Base-by-base conservation (phyloP, 805 yeast genomes). In the Maudiozyma barnettii region DNA sequence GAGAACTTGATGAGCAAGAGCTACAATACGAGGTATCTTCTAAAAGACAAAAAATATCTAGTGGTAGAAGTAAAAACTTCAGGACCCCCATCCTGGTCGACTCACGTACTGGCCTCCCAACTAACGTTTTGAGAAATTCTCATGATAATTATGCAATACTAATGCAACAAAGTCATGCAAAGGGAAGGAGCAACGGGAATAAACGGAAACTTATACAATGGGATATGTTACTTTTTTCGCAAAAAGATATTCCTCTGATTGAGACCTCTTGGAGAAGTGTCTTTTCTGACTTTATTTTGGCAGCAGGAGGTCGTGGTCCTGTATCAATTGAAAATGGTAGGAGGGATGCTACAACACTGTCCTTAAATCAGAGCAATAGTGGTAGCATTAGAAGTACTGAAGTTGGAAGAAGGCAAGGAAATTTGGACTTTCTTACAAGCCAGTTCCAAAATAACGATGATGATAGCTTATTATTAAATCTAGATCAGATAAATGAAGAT, bases 401-500 rank as follows among this genome's bases (percentile, higher is more conserved):
- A 47, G 48, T 51, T 30, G 64, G 64, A 9, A 56, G 64, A 45
- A 53, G 54, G 45, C 45, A 54, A 30, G 53, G 44, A 10, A 45
- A 18, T 35, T 4, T 35, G 21, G 23, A 16, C 8, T 39, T 37
- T n/a, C 14, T 19, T 14, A 36, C 35, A 21, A 18, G 20, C 20
- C 13, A 46, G 3, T 31, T 45, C 12, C 30, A 38, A 2, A 16
- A 41, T 19, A 16, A 12, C 30, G 5, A 23, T n/a, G 19, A 23
- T 6, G 37, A 53, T 35, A 48, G 57, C 44, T 31, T 59, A 10
- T 46, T 59, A 20, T 33, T 59, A 22, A 58, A 59, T 38, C 45
- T 61, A 9, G 61, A 57, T 9, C 66, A 64, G 41, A 61, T 62
- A 23, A 55, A 59, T 44, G 68, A 64, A 42, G 64, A 62, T 6